A percentile compares a stretch with the other conserved stretches of the same genome.
phyloP scores from a whole-genome alignment of 148 eudicot species.

The Fagopyrum homotropicum region DNA sequence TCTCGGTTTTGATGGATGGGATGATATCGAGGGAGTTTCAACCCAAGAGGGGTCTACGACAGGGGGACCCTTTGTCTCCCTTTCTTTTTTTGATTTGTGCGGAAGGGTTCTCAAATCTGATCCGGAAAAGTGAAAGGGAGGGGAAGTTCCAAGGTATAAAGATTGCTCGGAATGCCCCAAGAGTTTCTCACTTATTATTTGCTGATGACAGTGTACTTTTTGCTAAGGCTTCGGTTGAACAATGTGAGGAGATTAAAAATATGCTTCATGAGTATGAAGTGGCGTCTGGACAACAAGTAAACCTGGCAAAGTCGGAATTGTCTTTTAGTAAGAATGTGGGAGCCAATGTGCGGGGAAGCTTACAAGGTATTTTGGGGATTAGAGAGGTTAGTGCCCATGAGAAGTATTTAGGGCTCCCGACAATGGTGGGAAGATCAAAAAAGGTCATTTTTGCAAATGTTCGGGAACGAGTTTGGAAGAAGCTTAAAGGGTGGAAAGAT shows the following conservation, averaged over 20 bases:
- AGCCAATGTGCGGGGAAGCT: background rate
- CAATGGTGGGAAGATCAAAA: background rate
- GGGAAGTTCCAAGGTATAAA: background rate
- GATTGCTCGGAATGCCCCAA: background rate
- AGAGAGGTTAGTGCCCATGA: background rate
- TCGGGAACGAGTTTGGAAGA: background rate
- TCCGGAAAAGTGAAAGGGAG: background rate
- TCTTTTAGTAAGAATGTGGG: too few species aligned
- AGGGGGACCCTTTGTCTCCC: background rate
- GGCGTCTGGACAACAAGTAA: too few species aligned
- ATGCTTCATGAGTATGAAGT: background rate
- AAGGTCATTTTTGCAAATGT: background rate
- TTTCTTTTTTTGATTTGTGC: background rate
- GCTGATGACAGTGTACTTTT: background rate
- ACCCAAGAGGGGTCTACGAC: background rate
- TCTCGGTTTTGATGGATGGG: background rate
- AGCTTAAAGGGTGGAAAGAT: background rate
- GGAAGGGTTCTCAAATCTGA: background rate
- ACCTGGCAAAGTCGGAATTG: too few species aligned
- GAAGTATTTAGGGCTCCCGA: background rate
- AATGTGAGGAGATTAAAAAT: background rate
- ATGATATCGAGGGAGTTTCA: background rate
- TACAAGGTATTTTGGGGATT: background rate
- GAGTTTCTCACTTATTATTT: background rate
- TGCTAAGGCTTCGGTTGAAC: background rate